Evolutionary conservation across 306 rosid genomes (phyloP).

Genomic region (Medicago lupulina): DNA sequence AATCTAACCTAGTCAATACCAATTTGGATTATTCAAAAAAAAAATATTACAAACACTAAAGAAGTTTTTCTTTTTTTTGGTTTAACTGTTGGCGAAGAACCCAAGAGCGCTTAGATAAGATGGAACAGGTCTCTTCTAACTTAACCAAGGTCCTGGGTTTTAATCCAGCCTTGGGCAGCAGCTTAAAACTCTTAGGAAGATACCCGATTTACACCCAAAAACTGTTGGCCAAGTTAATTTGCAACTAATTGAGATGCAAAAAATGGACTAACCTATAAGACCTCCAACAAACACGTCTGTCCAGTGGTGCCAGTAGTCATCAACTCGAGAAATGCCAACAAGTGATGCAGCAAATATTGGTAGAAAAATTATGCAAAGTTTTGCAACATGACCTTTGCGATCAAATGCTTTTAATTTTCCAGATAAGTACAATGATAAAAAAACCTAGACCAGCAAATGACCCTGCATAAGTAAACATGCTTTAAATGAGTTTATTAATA

Average conservation of each 20-base stretch:
- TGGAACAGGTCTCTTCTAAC: no score
- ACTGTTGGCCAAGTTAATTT: constrained; percentile 3
- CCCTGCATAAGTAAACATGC: constrained; percentile 57
- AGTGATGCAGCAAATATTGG: constrained; percentile 87
- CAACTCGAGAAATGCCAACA: constrained; percentile 83
- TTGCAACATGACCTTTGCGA: constrained; percentile 73
- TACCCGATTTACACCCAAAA: no score
- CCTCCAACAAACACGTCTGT: constrained; percentile 91
- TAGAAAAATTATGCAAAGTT: constrained; percentile 70
- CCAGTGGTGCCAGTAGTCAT: constrained; percentile 99
- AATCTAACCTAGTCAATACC: neutral
- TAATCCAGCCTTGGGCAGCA: no score
- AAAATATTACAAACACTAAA: neutral
- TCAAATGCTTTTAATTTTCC: constrained; percentile 85
- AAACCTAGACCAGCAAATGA: constrained; percentile 89
- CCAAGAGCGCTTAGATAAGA: no score
- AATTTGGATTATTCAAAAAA: no score
- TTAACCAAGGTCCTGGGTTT: no score
- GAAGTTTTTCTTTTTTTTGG: neutral
- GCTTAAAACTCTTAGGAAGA: no score
- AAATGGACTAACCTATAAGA: constrained; percentile 65
- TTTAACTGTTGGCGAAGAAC: neutral
- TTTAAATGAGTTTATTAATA: constrained; percentile 4
- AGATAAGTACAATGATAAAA: constrained; percentile 72
- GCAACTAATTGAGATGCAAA: constrained; percentile 15